Conservation (phyloP, 176 grass and related monocot genomes). For the Pontederia crassipes region DNA sequence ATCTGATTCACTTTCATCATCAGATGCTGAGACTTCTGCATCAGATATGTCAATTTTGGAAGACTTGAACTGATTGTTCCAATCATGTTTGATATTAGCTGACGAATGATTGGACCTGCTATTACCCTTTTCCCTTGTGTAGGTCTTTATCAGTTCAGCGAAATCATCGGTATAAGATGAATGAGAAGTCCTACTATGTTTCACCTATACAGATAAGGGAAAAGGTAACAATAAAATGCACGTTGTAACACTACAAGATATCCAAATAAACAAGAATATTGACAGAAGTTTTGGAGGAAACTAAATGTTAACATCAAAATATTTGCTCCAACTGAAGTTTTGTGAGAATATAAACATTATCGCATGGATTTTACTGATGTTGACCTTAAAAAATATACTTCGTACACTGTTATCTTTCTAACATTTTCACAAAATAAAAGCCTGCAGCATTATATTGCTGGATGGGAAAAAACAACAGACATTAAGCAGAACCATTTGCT, state of each 20-base stretch:
- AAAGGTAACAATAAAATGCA: background rate
- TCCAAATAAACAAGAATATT: background rate
- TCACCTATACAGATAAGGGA: constrained; percentile 50
- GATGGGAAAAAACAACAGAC: too few relatives aligned
- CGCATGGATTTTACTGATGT: too few relatives aligned
- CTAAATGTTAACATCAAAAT: too few relatives aligned
- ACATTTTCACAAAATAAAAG: too few relatives aligned
- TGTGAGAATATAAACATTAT: too few relatives aligned
- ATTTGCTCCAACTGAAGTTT: too few relatives aligned
- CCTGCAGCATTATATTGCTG: too few relatives aligned
- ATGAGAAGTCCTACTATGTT: constrained; percentile 59
- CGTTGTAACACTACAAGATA: background rate
- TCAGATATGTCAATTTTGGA: constrained; percentile 26
- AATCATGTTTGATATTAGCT: constrained; percentile 18
- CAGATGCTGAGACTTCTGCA: constrained; percentile 17
- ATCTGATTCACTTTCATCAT: constrained; percentile 30
- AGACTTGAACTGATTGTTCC: constrained; percentile 32
- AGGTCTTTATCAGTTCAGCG: constrained; percentile 49
- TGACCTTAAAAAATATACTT: too few relatives aligned
- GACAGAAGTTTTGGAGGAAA: too few relatives aligned
- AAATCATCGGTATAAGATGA: constrained; percentile 71
- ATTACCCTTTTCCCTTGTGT: constrained; percentile 31
- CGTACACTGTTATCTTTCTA: too few relatives aligned
- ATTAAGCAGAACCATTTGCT: too few relatives aligned
- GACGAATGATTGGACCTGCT: constrained; percentile 10